Base-by-base conservation (phyloP, 768 basidiomycete genomes). In the Mycena haematopus region DNA sequence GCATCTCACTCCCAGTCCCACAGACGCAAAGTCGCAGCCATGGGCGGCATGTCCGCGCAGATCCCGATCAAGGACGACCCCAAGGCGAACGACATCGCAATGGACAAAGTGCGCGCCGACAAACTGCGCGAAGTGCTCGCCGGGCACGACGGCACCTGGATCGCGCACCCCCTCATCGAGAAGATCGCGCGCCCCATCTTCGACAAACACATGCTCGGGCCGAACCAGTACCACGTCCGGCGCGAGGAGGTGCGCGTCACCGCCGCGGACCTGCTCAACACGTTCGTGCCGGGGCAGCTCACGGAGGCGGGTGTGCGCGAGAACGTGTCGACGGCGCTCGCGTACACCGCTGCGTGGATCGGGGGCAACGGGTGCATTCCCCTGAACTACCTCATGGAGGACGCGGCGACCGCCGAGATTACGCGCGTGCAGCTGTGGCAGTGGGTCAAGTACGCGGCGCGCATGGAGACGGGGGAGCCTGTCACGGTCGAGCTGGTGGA, bases 21-120 rank as follows among this genome's bases (percentile, higher is more conserved):
- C 50, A 95, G 92, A 73, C 95, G 96, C 69, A 96, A 96, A 70
- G 97, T 99, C n/a, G 97, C 97, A 6, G 97, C 97, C 9, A 98
- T 99, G 91, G 97, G 97, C 66, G 97, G 97, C 68, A 99, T 99
- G 97, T 95, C 96, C 31, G 97, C 97, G 21, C 95, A 97, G 73
- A 99, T 99, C 72, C 97, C 96, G n/a, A 97, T 99, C 84, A 99
- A 95, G 81, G 88, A 94, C 72, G 95, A 99, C 73, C 82, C 87
- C 24, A 86, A 88, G 68, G 95, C 95, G 55, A 99, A 99, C 78
- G 91, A 96, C 54, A 74, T 86, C 17, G 97, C 95, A 14, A 99
- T 98, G 95, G 82, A 83, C 66, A 99, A 99, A 78, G 97, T 99
- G 65, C 86, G 85, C 68, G 90, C 89, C 9, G 97, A 99, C 79